Evolutionary conservation across 148 eudicot genomes (phyloP), one percentile per base, ranked within the genome.

Genomic region (Cornus kousa): DNA sequence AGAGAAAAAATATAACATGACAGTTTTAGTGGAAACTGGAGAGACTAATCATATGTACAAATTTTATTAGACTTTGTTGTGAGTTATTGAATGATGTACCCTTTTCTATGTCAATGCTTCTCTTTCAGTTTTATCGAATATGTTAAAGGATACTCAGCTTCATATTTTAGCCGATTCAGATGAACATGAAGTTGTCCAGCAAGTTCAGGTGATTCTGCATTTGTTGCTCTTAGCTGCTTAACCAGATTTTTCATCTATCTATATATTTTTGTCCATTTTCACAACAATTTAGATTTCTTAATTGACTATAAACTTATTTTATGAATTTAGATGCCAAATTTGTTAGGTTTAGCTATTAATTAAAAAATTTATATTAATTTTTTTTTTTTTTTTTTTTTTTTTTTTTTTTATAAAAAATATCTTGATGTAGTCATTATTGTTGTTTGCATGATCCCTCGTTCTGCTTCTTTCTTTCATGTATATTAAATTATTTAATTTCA

Each of bases 91-190:
- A 67, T 82, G 74, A 81, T 76, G 12, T 62, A 3, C 35, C 68
- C 16, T 69, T 73, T 76, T 82, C 66, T 31, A 33, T 20, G 17
- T 62, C 77, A 14, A 6, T 81, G 35, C 77, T 73, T 70, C 59
- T 76, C 11, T 80, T 60, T 70, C 92, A 95, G 99, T 93, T 86
- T 93, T 95, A 86, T 95, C 99, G 79, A 95, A 95, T 83, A 86
- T 95, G 83, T 82, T 95, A 80, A 89, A 91, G 83, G 96, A 93
- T 73, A 87, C 97, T 7, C 99, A 95, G 80, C 94, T 95, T 79
- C 99, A 95, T 82, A 90, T 86, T 79, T 86, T 95, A 82, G 99
- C 99, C 60, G 99, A 95, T 87, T 88, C 97, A 23, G 97, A 95
- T 84, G 99, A 93, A 80, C 97, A 88, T 80, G 97, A 93, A 89